These are phyloP conservation scores for Paxillus rubicundulus DNA, from an alignment of 768 basidiomycete species.

Conservation along the genomic window DNA sequence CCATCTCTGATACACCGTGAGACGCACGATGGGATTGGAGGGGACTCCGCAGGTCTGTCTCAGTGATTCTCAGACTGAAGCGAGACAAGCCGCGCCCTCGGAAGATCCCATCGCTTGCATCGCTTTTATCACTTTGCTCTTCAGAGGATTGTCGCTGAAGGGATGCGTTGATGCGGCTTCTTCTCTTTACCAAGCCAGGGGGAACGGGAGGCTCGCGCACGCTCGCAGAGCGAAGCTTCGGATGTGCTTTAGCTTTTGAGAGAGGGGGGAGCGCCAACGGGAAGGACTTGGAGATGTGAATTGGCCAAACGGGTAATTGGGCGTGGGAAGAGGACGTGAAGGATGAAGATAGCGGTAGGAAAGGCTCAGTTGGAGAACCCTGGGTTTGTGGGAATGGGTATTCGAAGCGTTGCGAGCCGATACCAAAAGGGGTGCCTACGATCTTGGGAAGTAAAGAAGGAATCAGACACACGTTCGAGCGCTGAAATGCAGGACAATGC, in stretches of 20 bases:
- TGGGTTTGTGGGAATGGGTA: constrained; percentile 32
- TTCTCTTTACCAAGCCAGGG: constrained; percentile 29
- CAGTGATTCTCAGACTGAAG: background rate
- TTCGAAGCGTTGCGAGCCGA: constrained; percentile 32
- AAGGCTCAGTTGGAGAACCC: constrained; percentile 28
- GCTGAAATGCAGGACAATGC: background rate
- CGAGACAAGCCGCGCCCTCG: constrained; percentile 11
- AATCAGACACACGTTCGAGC: background rate
- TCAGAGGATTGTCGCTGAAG: constrained; percentile 26
- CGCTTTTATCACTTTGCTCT: constrained; percentile 29
- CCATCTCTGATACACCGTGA: background rate
- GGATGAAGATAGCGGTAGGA: constrained; percentile 22
- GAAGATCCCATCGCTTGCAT: constrained; percentile 17
- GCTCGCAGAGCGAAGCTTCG: constrained; percentile 27
- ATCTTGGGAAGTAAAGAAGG: constrained; percentile 18
- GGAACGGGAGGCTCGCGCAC: constrained; percentile 32
- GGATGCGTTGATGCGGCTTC: constrained; percentile 19
- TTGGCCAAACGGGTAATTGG: constrained; percentile 25
- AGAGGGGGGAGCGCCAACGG: constrained; percentile 30
- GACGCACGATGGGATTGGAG: background rate
- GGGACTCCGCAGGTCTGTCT: background rate
- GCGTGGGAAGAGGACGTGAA: constrained; percentile 22
- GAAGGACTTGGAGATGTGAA: constrained; percentile 30
- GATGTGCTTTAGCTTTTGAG: constrained; percentile 26
- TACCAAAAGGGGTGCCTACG: constrained; percentile 34